Conservation (phyloP, 441 rosid genomes). For the Gossypium schwendimanii region DNA sequence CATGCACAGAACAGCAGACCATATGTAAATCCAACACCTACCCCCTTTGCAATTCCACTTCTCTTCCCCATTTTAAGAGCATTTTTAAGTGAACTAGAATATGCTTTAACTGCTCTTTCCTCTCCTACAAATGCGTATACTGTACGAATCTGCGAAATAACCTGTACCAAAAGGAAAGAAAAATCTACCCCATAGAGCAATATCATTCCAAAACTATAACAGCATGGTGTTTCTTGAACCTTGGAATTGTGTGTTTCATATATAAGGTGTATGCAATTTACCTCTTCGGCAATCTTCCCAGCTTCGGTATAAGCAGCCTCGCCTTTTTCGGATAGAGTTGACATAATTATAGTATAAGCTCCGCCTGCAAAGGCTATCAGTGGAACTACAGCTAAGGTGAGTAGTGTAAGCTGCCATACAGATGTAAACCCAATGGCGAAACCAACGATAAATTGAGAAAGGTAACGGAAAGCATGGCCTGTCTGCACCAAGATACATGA, state of each 20-base stretch:
- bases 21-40: constrained; percentile 70
- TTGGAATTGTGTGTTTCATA: not conserved
- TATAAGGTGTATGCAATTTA: constrained; percentile 14
- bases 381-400: constrained; percentile 86
- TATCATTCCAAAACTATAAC: not conserved
- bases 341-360: constrained; percentile 58
- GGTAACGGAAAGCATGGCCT: constrained; percentile 67
- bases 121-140: constrained; percentile 76
- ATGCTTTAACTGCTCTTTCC: constrained; percentile 49
- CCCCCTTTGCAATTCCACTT: constrained; percentile 66
- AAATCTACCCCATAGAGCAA: not conserved
- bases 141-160: constrained; percentile 65
- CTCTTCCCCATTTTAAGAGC: constrained; percentile 55
- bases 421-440: constrained; percentile 60
- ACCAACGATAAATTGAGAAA: constrained; percentile 65
- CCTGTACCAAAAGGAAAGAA: constrained; percentile 25
- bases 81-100: constrained; percentile 46
- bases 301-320: constrained; percentile 82
- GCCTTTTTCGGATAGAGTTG: constrained; percentile 66
- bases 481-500: constrained; percentile 43
- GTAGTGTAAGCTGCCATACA: constrained; percentile 73
- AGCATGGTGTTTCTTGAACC: not conserved
- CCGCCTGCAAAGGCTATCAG: constrained; percentile 76
- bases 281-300: constrained; percentile 81
- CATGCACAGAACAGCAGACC: constrained; percentile 66